Percentiles rank a stretch among this genome's conserved stretches.
Conservation (phyloP, 305 asterid genomes). For the Fraxinus platypoda region DNA sequence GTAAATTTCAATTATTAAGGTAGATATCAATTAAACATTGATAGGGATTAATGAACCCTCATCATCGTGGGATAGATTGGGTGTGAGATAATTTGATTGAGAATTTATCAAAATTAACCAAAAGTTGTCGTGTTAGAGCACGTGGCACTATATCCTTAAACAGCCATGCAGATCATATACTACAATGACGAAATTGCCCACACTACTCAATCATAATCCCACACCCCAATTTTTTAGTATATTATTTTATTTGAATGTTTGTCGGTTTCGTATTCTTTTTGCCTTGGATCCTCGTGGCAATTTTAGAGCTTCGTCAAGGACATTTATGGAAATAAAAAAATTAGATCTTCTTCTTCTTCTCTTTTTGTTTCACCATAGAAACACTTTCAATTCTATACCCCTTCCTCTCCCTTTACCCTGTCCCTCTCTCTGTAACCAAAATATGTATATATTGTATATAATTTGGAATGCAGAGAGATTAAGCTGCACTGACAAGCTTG, state of each 20-base stretch:
- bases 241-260: neutral
- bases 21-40: too few relatives aligned
- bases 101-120: neutral
- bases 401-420: neutral
- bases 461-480: neutral
- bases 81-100: neutral
- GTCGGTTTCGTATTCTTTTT: constrained; percentile 28
- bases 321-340: constrained; percentile 3
- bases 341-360: neutral
- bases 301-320: neutral
- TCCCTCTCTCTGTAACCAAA: neutral
- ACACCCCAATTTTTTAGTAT: neutral
- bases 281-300: constrained; percentile 1
- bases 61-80: too few relatives aligned
- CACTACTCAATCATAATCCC: neutral
- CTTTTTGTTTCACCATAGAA: neutral
- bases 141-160: neutral
- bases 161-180: neutral
- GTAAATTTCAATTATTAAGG: too few relatives aligned
- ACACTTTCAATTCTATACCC: neutral
- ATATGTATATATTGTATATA: too few relatives aligned
- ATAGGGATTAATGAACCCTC: too few relatives aligned
- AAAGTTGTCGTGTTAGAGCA: neutral
- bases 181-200: neutral
- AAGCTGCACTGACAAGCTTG: constrained; percentile 9